phyloP scores from a whole-genome alignment of 306 rosid genomes.

The Parietaria judaica region DNA sequence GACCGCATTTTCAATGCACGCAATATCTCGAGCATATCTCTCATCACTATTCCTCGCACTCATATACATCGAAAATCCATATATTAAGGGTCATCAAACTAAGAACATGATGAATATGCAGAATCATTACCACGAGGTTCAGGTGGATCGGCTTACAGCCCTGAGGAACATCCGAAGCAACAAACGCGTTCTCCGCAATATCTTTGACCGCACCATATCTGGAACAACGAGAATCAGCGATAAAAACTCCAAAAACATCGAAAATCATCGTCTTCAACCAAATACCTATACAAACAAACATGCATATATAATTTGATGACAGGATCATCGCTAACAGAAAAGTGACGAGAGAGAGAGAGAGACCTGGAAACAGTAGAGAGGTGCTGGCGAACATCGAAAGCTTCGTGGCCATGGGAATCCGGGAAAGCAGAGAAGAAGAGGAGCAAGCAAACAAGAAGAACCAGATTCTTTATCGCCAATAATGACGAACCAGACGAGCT shows the following conservation, averaged over 20 bases:
- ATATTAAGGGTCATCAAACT: not conserved
- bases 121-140: conserved; percentile 70
- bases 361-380: conserved; percentile 81
- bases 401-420: conserved; percentile 35
- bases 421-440: conserved; percentile 14
- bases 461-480: not conserved
- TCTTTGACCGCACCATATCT: conserved; percentile 66
- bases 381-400: conserved; percentile 61
- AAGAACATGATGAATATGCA: not conserved
- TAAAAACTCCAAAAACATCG: not conserved
- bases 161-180: conserved; percentile 46
- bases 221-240: conserved; percentile 9
- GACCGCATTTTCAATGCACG: no score
- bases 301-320: not conserved
- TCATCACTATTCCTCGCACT: no score
- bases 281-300: not conserved
- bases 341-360: not conserved
- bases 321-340: not conserved
- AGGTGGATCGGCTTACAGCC: conserved; percentile 77
- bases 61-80: no score
- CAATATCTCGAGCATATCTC: no score
- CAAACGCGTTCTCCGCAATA: conserved; percentile 26
- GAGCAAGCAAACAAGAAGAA: conserved; percentile 17
- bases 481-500: no score
- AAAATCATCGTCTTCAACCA: conserved; percentile 2